phyloP scores from a whole-genome alignment of 306 rosid species.

The Gleditsia sinensis region DNA sequence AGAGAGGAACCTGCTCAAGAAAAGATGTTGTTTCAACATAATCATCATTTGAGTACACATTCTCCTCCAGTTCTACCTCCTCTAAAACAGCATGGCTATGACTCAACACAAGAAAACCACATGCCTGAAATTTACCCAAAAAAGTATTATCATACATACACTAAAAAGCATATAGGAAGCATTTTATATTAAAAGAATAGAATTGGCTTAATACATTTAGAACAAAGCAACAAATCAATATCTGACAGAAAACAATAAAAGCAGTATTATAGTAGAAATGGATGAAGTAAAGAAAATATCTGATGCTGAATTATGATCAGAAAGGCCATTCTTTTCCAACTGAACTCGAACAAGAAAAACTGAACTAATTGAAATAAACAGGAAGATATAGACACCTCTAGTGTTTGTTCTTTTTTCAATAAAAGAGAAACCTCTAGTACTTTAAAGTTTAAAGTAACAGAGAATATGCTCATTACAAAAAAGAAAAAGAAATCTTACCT shows the following conservation, averaged over 20 bases:
- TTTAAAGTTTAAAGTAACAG: constrained; percentile 8
- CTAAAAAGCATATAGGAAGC: constrained; percentile 20
- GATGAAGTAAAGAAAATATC: neutral
- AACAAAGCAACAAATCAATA: neutral
- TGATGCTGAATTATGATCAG: neutral
- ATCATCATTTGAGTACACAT: constrained; percentile 60
- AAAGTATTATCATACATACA: constrained; percentile 17
- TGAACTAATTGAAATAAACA: neutral
- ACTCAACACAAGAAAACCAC: constrained; percentile 66
- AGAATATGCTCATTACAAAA: constrained; percentile 1
- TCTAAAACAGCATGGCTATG: constrained; percentile 56
- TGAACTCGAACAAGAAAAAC: constrained; percentile 14
- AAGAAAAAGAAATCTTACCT: constrained; percentile 48
- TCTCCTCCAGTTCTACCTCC: constrained; percentile 77
- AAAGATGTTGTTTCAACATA: constrained; percentile 66
- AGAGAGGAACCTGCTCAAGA: constrained; percentile 66
- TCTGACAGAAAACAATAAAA: constrained; percentile 22
- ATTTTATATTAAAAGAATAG: neutral
- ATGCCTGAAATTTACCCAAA: constrained; percentile 60
- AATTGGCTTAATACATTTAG: neutral
- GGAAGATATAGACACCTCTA: neutral
- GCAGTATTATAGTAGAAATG: constrained; percentile 8
- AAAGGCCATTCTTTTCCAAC: neutral
- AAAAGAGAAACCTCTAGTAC: neutral
- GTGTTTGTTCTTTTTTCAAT: neutral